Evolutionary conservation across 2,329 filamentous ascomycete species (phyloP).

Genomic region (Emergomyces pasteurianus): DNA sequence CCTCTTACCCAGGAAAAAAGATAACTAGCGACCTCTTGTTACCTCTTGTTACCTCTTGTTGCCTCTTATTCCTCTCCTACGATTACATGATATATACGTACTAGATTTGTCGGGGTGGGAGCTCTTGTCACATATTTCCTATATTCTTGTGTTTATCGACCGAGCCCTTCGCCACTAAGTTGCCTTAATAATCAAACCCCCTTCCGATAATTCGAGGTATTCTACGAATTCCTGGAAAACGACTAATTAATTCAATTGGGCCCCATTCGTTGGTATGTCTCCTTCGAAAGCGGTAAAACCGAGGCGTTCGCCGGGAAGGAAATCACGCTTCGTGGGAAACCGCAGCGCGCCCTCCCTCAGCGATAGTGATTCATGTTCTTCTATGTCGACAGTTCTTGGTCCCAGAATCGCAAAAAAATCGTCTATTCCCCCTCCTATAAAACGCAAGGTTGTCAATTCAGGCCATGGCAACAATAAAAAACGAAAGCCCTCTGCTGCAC

Average conservation of each 20-base stretch:
- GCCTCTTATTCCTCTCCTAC: background rate
- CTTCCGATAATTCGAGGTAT: background rate
- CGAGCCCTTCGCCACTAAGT: background rate
- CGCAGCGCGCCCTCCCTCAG: background rate
- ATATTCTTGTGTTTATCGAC: background rate
- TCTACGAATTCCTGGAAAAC: background rate
- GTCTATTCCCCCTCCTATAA: background rate
- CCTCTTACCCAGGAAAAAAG: background rate
- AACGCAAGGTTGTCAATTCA: constrained; percentile 15
- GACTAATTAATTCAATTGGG: background rate
- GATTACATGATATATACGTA: background rate
- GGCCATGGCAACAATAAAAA: constrained; percentile 19
- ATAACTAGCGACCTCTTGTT: background rate
- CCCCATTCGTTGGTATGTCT: background rate
- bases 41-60: background rate
- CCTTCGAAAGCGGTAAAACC: background rate
- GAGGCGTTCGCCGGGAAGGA: background rate
- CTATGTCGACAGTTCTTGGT: constrained; percentile 6
- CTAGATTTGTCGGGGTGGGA: background rate
- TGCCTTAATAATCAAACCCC: background rate
- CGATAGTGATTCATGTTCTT: background rate
- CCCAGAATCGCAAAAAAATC: constrained; percentile 5
- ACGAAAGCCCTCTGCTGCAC: constrained; percentile 22
- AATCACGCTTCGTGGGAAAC: background rate
- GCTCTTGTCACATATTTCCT: background rate